These are phyloP conservation scores for Plasmodium vinckei DNA, from an alignment of 169 alveolate genomes.

Conservation along the genomic window DNA sequence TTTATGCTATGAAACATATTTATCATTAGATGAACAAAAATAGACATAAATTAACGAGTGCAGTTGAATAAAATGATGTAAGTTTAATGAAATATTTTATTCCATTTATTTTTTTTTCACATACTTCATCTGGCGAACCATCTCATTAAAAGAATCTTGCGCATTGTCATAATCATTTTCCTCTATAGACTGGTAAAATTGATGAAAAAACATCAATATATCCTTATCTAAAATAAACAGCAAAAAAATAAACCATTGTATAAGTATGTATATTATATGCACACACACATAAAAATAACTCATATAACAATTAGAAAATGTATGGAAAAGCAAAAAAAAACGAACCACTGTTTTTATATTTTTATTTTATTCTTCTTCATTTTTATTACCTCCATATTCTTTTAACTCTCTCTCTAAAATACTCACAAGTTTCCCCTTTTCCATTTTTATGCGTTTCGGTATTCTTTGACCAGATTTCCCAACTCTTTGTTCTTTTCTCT, in stretches of 20 bases:
- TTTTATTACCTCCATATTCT: conserved; percentile 62
- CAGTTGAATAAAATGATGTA: not conserved
- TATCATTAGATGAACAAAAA: not conserved
- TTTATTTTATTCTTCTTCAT: not conserved
- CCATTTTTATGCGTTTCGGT: conserved; percentile 26
- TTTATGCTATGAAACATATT: not conserved
- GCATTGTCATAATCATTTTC: conserved; percentile 44
- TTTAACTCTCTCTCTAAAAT: conserved; percentile 66
- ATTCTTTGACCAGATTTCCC: not conserved
- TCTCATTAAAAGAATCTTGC: conserved; percentile 18
- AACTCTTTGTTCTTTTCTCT: not conserved
- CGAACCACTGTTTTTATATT: not conserved
- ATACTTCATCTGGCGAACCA: conserved; percentile 58
- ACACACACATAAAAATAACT: not conserved
- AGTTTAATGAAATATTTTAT: not conserved
- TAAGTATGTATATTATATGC: not conserved
- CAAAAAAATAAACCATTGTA: not conserved
- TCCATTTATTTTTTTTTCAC: not conserved
- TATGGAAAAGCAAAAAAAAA: not conserved
- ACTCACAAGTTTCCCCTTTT: conserved; percentile 32
- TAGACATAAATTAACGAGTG: not conserved
- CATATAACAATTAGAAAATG: not conserved
- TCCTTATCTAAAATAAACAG: conserved; percentile 45
- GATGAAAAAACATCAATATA: conserved; percentile 40
- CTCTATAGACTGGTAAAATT: conserved; percentile 48